A percentile compares a stretch with the other conserved stretches of the same genome.
Conservation (phyloP, 495 filamentous ascomycete species). For the Aspergillus bridgeri region DNA sequence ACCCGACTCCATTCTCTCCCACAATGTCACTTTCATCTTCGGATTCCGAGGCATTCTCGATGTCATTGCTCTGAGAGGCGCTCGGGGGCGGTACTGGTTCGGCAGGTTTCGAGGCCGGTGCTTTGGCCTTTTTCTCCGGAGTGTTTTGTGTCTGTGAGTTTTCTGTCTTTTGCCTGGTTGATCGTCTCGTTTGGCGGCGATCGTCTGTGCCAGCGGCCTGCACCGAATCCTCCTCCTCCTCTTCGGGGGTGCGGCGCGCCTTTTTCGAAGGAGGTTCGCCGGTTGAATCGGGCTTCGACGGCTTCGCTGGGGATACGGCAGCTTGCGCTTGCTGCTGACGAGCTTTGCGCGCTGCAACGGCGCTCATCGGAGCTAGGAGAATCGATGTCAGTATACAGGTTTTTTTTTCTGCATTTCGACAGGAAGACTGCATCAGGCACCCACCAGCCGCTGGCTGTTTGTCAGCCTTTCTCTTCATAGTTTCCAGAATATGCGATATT, state of each 20-base stretch:
- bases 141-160: conserved; percentile 12
- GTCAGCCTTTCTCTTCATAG: conserved; percentile 46
- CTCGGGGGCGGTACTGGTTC: not conserved
- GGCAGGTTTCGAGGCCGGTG: conserved; percentile 1
- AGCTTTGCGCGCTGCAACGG: conserved; percentile 47
- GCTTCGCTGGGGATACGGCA: conserved; percentile 15
- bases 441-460: conserved; percentile 39
- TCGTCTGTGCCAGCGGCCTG: conserved; percentile 13
- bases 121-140: conserved; percentile 6
- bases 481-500: not conserved
- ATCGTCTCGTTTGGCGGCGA: conserved; percentile 19
- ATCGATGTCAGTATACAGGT: conserved; percentile 5
- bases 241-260: conserved; percentile 28
- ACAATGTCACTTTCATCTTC: conserved; percentile 19
- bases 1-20: conserved; percentile 25
- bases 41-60: conserved; percentile 9
- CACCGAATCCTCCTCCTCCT: conserved; percentile 8
- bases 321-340: conserved; percentile 38
- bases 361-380: conserved; percentile 39
- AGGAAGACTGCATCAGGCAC: not conserved
- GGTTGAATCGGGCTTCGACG: conserved; percentile 14
- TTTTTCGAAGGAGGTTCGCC: conserved; percentile 38
- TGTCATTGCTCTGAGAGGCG: conserved; percentile 1
- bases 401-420: not conserved
- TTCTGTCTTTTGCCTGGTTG: conserved; percentile 23